A percentile compares a stretch with the other conserved stretches of the same genome.
phyloP scores from a whole-genome alignment of 2,329 filamentous ascomycete genomes.

The Apiospora rasikravindrae region DNA sequence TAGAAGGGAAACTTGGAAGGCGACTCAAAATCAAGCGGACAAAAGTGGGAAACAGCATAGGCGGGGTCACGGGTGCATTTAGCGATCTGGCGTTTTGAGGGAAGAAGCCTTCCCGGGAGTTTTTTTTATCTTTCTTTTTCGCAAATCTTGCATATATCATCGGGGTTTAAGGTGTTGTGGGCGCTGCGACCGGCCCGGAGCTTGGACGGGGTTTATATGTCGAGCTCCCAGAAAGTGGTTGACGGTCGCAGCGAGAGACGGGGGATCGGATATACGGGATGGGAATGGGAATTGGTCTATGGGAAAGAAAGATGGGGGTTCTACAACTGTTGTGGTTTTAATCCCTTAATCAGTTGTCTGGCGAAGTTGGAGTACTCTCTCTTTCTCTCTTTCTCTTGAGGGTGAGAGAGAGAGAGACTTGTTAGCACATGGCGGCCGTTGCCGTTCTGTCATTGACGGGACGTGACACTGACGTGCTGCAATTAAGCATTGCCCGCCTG shows the following conservation, averaged over 20 bases:
- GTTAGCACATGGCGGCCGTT: background rate
- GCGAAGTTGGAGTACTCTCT: conserved; percentile 9
- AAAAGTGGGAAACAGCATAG: conserved; percentile 6
- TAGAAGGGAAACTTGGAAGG: background rate
- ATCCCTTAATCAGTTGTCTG: conserved; percentile 8
- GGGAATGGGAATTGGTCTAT: background rate
- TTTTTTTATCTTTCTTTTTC: background rate
- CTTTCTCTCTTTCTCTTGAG: background rate
- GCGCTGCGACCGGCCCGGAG: background rate
- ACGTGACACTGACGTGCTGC: background rate
- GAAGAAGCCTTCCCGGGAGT: background rate
- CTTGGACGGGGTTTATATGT: background rate
- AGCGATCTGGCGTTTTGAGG: conserved; percentile 11
- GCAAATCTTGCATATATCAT: background rate
- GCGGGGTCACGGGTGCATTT: conserved; percentile 1
- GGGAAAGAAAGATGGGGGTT: background rate
- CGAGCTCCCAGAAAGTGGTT: background rate
- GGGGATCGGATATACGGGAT: background rate
- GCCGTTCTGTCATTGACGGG: background rate
- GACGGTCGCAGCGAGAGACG: background rate
- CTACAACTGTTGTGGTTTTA: background rate
- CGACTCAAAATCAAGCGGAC: background rate
- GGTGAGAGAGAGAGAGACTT: background rate
- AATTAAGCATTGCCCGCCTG: conserved; percentile 7
- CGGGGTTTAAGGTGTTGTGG: background rate